Percentiles rank a stretch among this genome's conserved stretches.
Conservation (phyloP, 1,284 basidiomycete species). For the Lentinus polychrous region DNA sequence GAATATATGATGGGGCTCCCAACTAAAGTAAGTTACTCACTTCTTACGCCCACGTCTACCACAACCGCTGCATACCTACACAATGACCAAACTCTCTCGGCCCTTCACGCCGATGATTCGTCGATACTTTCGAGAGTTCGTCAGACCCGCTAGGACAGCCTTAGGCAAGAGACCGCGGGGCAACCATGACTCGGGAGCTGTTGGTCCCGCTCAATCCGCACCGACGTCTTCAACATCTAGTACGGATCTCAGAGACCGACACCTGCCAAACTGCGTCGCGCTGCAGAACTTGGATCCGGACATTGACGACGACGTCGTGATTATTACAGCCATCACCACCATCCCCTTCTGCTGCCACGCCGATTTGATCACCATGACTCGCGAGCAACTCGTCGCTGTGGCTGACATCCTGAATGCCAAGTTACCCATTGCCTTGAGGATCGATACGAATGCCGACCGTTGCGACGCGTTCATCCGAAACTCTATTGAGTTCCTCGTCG, state of each 20-base stretch:
- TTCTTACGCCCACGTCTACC: neutral
- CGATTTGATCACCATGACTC: conserved; percentile 49
- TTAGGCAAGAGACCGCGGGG: too few relatives aligned
- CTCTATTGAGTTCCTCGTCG: conserved; percentile 45
- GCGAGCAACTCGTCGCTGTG: conserved; percentile 36
- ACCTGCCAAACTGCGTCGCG: conserved; percentile 25
- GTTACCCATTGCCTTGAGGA: conserved; percentile 39
- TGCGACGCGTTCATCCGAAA: conserved; percentile 34
- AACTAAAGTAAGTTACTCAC: too few relatives aligned
- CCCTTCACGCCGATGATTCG: neutral
- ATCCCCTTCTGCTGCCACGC: conserved; percentile 58
- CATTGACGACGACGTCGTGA: conserved; percentile 45
- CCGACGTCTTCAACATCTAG: too few relatives aligned
- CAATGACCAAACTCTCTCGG: neutral
- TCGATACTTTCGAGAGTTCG: neutral
- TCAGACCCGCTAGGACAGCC: neutral
- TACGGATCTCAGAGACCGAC: neutral
- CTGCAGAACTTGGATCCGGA: conserved; percentile 44
- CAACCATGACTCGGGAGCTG: too few relatives aligned
- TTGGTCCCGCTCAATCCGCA: too few relatives aligned
- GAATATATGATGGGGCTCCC: too few relatives aligned
- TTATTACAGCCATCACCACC: conserved; percentile 44
- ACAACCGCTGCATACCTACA: neutral
- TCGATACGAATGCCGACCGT: conserved; percentile 28
- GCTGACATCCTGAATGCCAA: conserved; percentile 40